Evolutionary conservation across 345 rosid species (phyloP).

Genomic region (Geranium brycei): DNA sequence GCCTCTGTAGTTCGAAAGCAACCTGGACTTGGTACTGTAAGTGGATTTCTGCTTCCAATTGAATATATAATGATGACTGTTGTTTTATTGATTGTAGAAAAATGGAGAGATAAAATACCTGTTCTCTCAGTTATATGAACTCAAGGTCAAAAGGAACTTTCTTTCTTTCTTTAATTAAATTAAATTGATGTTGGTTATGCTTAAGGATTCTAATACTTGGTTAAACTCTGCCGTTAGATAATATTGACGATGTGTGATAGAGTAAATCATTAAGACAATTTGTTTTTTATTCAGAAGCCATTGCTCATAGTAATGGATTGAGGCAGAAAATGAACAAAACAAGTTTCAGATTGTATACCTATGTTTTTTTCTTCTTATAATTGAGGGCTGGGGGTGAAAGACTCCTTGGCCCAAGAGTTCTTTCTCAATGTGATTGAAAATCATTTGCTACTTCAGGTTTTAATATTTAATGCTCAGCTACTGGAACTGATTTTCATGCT

Average conservation of each 20-base stretch:
- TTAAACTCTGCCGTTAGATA: neutral
- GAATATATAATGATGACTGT: neutral
- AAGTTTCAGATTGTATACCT: neutral
- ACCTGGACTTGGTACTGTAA: slow-evolving; percentile 36
- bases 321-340: neutral
- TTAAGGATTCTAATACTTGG: neutral
- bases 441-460: neutral
- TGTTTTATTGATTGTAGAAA: neutral
- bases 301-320: neutral
- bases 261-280: neutral
- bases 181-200: neutral
- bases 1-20: slow-evolving; percentile 34
- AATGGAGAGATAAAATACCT: neutral
- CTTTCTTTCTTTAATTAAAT: no score
- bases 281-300: neutral
- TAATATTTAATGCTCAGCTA: neutral
- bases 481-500: neutral
- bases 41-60: slow-evolving; percentile 19
- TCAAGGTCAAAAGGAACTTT: neutral
- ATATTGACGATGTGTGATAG: neutral
- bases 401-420: neutral
- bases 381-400: neutral
- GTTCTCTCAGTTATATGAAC: neutral
- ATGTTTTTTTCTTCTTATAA: no score
- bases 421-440: neutral